These are phyloP conservation scores for Talaromyces rugulosus DNA, from an alignment of 2,329 filamentous ascomycete genomes.

Conservation along the genomic window DNA sequence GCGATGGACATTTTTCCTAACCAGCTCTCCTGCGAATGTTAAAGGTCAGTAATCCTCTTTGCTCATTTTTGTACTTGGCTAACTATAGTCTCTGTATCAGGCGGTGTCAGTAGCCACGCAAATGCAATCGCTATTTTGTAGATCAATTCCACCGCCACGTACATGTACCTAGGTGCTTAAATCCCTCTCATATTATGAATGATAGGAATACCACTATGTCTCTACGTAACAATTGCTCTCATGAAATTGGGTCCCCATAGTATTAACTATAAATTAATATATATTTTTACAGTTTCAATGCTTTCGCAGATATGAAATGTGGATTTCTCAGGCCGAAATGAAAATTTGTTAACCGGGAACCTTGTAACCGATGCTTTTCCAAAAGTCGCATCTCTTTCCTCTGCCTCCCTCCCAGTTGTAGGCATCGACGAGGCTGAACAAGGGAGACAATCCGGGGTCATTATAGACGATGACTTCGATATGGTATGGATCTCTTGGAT, in stretches of 20 bases:
- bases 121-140: slow-evolving; percentile 3
- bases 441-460: slow-evolving; percentile 30
- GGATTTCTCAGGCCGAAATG: too few relatives aligned
- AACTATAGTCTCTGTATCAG: not conserved
- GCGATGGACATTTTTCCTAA: slow-evolving; percentile 40
- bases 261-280: too few relatives aligned
- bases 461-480: slow-evolving; percentile 22
- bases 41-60: slow-evolving; percentile 26
- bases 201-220: not conserved
- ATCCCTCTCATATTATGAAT: not conserved
- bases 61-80: not conserved
- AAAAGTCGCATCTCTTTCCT: slow-evolving; percentile 45
- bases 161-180: not conserved
- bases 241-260: not conserved
- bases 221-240: not conserved
- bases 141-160: not conserved
- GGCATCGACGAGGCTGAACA: slow-evolving; percentile 40
- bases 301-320: too few relatives aligned
- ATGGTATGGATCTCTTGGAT: slow-evolving; percentile 14
- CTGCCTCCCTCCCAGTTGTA: slow-evolving; percentile 47
- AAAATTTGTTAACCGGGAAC: slow-evolving; percentile 3
- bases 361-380: slow-evolving; percentile 23
- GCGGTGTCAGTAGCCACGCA: slow-evolving; percentile 5
- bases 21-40: slow-evolving; percentile 39
- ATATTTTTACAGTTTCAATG: too few relatives aligned